These are phyloP conservation scores for Microdochium paspali DNA, from an alignment of 2,329 filamentous ascomycete species.

Conservation along the genomic window DNA sequence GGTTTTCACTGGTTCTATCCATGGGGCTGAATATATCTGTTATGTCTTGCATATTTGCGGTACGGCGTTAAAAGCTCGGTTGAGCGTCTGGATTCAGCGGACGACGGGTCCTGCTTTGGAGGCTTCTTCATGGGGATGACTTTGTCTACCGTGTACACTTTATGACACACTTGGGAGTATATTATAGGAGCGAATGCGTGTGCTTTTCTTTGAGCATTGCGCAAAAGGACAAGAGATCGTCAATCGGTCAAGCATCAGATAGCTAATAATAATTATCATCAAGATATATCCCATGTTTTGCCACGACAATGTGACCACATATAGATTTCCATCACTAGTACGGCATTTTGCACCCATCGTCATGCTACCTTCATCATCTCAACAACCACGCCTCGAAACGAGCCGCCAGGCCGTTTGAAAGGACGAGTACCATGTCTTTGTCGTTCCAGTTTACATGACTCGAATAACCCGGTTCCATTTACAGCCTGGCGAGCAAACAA, in stretches of 20 bases:
- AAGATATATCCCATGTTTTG: too few relatives aligned
- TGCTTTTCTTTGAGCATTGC: background rate
- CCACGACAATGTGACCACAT: background rate
- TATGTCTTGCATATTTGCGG: slow-evolving; percentile 1
- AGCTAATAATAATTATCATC: background rate
- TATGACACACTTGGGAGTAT: background rate
- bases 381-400: too few relatives aligned
- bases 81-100: background rate
- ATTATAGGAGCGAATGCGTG: background rate
- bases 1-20: background rate
- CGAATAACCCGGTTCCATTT: too few relatives aligned
- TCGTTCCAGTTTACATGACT: too few relatives aligned
- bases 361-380: too few relatives aligned
- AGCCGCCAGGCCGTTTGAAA: too few relatives aligned
- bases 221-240: background rate
- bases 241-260: background rate
- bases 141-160: background rate
- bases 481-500: too few relatives aligned
- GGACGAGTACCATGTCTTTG: too few relatives aligned
- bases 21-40: too few relatives aligned
- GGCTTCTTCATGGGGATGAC: background rate
- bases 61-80: background rate
- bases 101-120: background rate
- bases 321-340: too few relatives aligned
- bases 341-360: too few relatives aligned